Conservation (phyloP, 2,329 filamentous ascomycete genomes). For the Pseudopyricularia javanii region DNA sequence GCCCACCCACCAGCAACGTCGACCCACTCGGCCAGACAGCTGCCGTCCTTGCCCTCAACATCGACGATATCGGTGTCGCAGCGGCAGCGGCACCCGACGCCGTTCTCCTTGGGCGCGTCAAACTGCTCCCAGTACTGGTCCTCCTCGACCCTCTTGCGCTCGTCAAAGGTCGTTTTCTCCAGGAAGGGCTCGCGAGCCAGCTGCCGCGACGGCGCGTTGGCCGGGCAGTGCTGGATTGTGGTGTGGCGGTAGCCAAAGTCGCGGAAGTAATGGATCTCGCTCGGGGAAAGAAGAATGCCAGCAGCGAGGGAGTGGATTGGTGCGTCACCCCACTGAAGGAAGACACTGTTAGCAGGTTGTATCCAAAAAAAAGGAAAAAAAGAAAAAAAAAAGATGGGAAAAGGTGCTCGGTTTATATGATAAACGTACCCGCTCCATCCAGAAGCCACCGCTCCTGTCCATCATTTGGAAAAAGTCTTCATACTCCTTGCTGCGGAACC, state of each 20-base stretch:
- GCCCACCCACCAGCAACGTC: constrained; percentile 93
- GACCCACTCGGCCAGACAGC: constrained; percentile 92
- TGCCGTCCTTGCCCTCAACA: constrained; percentile 94
- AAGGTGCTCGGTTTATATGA: not conserved
- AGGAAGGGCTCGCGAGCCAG: constrained; percentile 68
- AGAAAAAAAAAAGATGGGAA: not conserved
- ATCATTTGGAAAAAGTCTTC: constrained; percentile 98
- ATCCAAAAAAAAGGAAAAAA: too few species aligned
- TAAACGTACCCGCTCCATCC: constrained; percentile 79
- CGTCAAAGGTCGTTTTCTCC: constrained; percentile 68
- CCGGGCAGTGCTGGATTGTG: constrained; percentile 95
- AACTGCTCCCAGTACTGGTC: constrained; percentile 91
- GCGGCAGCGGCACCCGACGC: constrained; percentile 88
- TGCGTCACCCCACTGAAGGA: constrained; percentile 81
- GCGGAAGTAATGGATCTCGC: constrained; percentile 96
- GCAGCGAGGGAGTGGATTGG: constrained; percentile 96
- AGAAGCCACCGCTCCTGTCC: constrained; percentile 95
- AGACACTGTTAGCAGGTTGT: constrained; percentile 19
- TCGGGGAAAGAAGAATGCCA: constrained; percentile 67
- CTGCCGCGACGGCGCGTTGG: constrained; percentile 84
- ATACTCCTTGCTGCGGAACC: constrained; percentile 95
- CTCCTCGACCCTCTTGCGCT: constrained; percentile 78
- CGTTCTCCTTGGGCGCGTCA: constrained; percentile 85
- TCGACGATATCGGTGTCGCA: constrained; percentile 97
- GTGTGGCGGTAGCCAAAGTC: constrained; percentile 98